These are phyloP conservation scores for Xylaria longipes DNA, from an alignment of 495 filamentous ascomycete genomes.

Conservation along the genomic window DNA sequence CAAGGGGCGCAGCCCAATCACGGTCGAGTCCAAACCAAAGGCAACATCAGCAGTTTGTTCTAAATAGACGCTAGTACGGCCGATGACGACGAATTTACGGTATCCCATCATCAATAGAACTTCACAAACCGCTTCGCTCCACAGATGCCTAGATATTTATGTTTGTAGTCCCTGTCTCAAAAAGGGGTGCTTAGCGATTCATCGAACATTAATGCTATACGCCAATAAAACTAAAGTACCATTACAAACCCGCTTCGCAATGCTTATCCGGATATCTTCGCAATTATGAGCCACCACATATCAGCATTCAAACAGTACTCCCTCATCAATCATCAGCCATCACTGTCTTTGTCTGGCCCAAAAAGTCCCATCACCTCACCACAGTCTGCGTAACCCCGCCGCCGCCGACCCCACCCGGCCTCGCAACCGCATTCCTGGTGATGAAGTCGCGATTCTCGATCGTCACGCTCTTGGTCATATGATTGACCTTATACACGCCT, in stretches of 20 bases:
- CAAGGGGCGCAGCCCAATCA: not conserved
- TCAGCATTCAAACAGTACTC: not conserved
- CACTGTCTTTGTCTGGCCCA: not conserved
- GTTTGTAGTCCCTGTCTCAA: not conserved
- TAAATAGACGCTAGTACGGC: no score
- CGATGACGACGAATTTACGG: not conserved
- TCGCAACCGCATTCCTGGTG: slow-evolving; percentile 29
- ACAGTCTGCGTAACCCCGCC: slow-evolving; percentile 27
- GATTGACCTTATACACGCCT: slow-evolving; percentile 98
- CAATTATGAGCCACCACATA: not conserved
- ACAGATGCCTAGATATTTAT: not conserved
- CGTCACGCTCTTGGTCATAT: slow-evolving; percentile 99
- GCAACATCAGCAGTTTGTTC: not conserved
- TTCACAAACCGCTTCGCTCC: not conserved
- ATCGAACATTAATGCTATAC: not conserved
- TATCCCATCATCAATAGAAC: not conserved
- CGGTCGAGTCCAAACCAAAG: not conserved
- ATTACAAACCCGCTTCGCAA: slow-evolving; percentile 1
- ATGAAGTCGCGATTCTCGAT: slow-evolving; percentile 92
- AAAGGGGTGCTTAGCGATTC: not conserved
- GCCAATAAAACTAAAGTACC: not conserved
- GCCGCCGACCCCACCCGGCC: slow-evolving; percentile 21
- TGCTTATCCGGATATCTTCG: slow-evolving; percentile 8
- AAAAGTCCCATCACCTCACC: slow-evolving; percentile 12
- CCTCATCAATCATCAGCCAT: slow-evolving; percentile 15